A percentile compares a stretch with the other conserved stretches of the same genome.
Conservation (phyloP, 2,329 filamentous ascomycete genomes). For the Huntiella moniliformis region DNA sequence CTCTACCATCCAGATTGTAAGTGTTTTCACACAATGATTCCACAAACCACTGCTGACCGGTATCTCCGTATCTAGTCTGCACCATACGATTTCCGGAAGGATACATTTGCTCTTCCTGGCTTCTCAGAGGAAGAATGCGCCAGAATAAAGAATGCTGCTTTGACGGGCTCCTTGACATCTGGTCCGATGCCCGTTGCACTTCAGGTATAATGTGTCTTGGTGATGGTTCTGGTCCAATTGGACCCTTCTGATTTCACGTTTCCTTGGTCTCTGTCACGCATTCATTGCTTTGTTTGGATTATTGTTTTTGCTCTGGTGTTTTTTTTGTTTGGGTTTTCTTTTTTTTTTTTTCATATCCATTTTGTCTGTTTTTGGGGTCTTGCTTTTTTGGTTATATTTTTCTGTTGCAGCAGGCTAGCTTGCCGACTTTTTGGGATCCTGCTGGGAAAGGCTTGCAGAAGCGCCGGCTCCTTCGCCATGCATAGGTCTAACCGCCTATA, state of each 20-base stretch:
- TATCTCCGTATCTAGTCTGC: constrained; percentile 26
- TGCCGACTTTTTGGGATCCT: background rate
- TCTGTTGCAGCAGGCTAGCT: background rate
- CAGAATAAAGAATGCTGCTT: constrained; percentile 9
- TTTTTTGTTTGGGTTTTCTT: background rate
- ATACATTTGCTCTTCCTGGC: constrained; percentile 33
- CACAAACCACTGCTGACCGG: background rate
- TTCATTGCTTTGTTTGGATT: background rate
- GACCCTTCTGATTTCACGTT: too few relatives aligned
- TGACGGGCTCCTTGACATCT: constrained; percentile 5
- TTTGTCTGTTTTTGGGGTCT: constrained; percentile 1
- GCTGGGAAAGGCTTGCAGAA: constrained; percentile 4
- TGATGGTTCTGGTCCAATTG: background rate
- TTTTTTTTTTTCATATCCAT: background rate
- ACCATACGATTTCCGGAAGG: constrained; percentile 39
- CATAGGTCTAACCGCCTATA: background rate
- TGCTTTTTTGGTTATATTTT: background rate
- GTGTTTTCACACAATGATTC: constrained; percentile 12
- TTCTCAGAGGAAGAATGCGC: constrained; percentile 40
- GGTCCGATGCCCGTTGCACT: constrained; percentile 9
- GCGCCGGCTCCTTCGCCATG: constrained; percentile 4
- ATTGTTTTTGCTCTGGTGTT: background rate
- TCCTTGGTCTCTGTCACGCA: background rate
- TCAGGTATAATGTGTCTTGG: constrained; percentile 1
- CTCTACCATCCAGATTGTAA: constrained; percentile 26